Percentiles rank a stretch among this genome's conserved stretches.
Evolutionary conservation across 306 rosid species (phyloP).

Genomic region (Fragaria ananassa): DNA sequence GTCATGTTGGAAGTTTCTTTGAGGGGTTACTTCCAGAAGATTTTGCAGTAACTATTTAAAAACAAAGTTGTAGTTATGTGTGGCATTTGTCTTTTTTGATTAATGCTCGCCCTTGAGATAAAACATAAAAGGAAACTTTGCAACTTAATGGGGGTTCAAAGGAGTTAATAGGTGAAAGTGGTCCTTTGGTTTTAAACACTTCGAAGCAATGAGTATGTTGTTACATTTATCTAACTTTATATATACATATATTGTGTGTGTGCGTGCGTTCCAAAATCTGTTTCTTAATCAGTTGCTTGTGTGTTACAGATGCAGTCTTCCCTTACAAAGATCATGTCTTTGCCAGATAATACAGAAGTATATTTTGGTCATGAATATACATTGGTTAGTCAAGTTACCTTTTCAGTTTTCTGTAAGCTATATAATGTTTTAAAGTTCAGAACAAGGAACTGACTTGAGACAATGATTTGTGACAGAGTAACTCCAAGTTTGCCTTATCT

Average conservation of each 20-base stretch:
- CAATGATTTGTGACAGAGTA: slow-evolving; percentile 52
- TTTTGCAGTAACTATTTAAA: background rate
- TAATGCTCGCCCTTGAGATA: background rate
- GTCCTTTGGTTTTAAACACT: background rate
- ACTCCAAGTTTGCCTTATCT: slow-evolving; percentile 83
- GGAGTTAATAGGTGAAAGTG: background rate
- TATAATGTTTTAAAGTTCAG: background rate
- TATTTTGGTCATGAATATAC: slow-evolving; percentile 91
- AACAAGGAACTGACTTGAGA: slow-evolving; percentile 26
- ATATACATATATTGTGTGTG: background rate
- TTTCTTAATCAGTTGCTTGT: slow-evolving; percentile 10
- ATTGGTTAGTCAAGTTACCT: slow-evolving; percentile 48
- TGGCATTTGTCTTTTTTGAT: background rate
- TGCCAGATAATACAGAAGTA: slow-evolving; percentile 75
- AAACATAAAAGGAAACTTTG: background rate
- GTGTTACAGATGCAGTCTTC: slow-evolving; percentile 75
- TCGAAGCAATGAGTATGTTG: background rate
- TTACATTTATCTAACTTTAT: too few species aligned
- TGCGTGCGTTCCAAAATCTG: background rate
- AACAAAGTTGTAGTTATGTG: background rate
- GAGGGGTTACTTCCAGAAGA: background rate
- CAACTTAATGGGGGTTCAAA: background rate
- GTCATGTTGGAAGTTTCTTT: background rate
- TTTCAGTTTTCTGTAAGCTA: slow-evolving; percentile 14
- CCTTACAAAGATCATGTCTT: slow-evolving; percentile 61